Base-by-base conservation (phyloP, 2,329 filamentous ascomycete genomes). In the Colletotrichum navitas region DNA sequence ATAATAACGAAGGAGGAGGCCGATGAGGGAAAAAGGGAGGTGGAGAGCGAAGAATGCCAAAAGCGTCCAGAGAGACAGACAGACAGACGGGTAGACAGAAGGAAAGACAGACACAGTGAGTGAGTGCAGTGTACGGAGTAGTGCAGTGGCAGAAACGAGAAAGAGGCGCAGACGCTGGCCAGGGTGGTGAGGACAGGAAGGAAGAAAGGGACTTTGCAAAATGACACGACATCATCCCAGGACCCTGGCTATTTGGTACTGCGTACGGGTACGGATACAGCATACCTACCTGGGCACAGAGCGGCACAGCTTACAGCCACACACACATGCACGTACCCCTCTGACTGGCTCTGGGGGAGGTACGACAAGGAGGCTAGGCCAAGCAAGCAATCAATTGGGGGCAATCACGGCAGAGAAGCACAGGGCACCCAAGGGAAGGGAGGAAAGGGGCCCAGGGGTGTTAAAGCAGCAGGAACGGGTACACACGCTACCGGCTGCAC, bases 141-240 rank as follows among this genome's bases (percentile, higher is more conserved):
- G n/a, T 49, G n/a, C n/a, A 24, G 36, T 45, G 39, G 39, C 39
- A 60, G 56, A 32, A 29, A 41, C 16, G 26, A 45, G 39, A 26
- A 18, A 32, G 41, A 49, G 43, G 56, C 56, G 56, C 24, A 63
- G 45, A 63, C 32, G n/a, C 49, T 52, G 59, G 59, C n/a, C 59
- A 32, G 47, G 61, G 26, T 41, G 49, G 60, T 52, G 60, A 47
- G 45, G 21, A 36, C 12, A 41, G 39, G 39, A 16, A 16, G 34
- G 56, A n/a, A 34, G 24, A n/a, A 39, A 51, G 45, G 58, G 45
- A 47, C 64, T 62, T 55, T 55, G 47, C 52, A 64, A 71, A 68
- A 71, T 61, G 59, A 71, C 65, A 71, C 68, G 64, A 71, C 68
- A 29, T 29, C 29, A 63, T 67, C 63, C 24, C 29, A 56, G 51